phyloP scores from a whole-genome alignment of 176 grass and related monocot species.

The Carex cristatella region DNA sequence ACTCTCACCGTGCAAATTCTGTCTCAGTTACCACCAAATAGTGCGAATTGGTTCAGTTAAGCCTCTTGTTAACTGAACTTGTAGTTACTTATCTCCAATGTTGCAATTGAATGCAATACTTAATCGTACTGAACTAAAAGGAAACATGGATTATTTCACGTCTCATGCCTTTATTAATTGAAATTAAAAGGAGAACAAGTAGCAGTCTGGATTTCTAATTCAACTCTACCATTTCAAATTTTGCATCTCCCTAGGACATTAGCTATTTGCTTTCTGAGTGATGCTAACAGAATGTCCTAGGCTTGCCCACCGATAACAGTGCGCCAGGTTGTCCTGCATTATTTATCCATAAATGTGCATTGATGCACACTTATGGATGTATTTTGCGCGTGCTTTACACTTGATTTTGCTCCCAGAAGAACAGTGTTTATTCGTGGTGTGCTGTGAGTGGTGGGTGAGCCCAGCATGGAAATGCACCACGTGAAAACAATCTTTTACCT shows the following conservation, averaged over 20 bases:
- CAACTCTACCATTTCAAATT: background rate
- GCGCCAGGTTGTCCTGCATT: background rate
- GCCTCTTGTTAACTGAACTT: background rate
- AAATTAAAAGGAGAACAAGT: background rate
- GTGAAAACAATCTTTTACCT: background rate
- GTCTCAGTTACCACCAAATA: background rate
- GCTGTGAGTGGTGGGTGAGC: background rate
- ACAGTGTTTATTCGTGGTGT: background rate
- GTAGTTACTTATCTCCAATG: background rate
- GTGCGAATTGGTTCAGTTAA: background rate
- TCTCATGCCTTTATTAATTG: background rate
- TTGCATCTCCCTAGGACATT: background rate
- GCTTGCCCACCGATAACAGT: background rate
- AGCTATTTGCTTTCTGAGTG: background rate
- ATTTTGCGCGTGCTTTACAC: background rate
- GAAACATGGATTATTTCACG: background rate
- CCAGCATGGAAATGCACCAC: background rate
- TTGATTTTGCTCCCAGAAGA: background rate
- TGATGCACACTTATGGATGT: background rate
- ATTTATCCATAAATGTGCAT: background rate
- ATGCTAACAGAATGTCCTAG: background rate
- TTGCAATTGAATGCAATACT: background rate
- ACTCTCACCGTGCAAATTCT: background rate
- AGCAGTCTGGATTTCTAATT: background rate
- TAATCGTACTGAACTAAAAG: background rate